phyloP scores from a whole-genome alignment of 331 rosid genomes.

The Ulmus americana region DNA sequence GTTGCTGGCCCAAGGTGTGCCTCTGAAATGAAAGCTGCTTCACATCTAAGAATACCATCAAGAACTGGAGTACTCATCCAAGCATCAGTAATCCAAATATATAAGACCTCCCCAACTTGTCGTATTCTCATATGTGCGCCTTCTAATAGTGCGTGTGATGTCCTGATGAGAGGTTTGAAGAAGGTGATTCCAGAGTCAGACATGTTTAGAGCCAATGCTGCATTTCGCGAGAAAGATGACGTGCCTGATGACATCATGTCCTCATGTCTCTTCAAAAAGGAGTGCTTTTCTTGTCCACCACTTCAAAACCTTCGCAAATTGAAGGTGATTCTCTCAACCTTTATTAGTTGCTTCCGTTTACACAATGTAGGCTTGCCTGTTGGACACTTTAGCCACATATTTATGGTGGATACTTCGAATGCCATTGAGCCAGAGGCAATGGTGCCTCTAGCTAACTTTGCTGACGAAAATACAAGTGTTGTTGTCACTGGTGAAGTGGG shows the following conservation, averaged over 20 bases:
- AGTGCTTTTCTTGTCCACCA: slow-evolving; percentile 33
- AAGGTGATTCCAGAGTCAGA: slow-evolving; percentile 19
- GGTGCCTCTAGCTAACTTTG: slow-evolving; percentile 29
- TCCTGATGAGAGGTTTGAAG: slow-evolving; percentile 25
- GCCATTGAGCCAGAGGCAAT: slow-evolving; percentile 29
- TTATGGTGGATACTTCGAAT: slow-evolving; percentile 37
- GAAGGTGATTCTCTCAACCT: slow-evolving; percentile 38
- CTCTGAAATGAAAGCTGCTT: not conserved
- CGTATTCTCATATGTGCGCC: slow-evolving; percentile 35
- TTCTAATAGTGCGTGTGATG: slow-evolving; percentile 29
- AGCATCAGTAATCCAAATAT: slow-evolving; percentile 20
- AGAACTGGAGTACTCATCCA: slow-evolving; percentile 23
- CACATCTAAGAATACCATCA: not conserved
- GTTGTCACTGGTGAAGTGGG: slow-evolving; percentile 25
- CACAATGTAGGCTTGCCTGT: slow-evolving; percentile 30
- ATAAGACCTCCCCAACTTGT: not conserved
- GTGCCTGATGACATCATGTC: slow-evolving; percentile 31
- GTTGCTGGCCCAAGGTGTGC: slow-evolving; percentile 24
- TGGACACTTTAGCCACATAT: slow-evolving; percentile 43
- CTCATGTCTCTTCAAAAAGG: slow-evolving; percentile 14
- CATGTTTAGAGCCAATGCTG: slow-evolving; percentile 35
- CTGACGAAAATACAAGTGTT: slow-evolving; percentile 18
- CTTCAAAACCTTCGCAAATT: not conserved
- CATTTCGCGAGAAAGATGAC: slow-evolving; percentile 29
- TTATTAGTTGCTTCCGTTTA: slow-evolving; percentile 30